phyloP scores from a whole-genome alignment of 2,329 filamentous ascomycete genomes.

The Fusarium odoratissimum region DNA sequence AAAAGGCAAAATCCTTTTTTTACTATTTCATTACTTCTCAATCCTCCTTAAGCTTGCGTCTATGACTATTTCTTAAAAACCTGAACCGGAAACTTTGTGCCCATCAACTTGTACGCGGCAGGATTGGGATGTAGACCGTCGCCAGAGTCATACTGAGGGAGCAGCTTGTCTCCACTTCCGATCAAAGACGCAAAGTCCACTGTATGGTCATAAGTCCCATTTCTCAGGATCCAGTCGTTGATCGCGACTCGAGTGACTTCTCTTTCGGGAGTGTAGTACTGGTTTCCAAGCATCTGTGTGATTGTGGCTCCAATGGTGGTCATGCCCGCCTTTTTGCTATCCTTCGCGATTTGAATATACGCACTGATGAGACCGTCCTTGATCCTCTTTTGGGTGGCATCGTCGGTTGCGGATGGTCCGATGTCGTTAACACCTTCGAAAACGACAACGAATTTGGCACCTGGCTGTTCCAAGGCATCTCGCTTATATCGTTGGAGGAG shows the following conservation, averaged over 20 bases:
- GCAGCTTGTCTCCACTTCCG: constrained; percentile 19
- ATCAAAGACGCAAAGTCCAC: constrained; percentile 29
- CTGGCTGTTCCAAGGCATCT: constrained; percentile 20
- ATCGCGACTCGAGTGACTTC: constrained; percentile 13
- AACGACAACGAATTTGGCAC: constrained; percentile 16
- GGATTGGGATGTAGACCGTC: constrained; percentile 33
- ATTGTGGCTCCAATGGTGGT: constrained; percentile 22
- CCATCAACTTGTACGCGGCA: constrained; percentile 20
- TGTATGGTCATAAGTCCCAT: constrained; percentile 16
- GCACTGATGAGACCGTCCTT: constrained; percentile 2
- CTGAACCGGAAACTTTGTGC: constrained; percentile 6
- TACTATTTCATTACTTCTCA: fast-evolving
- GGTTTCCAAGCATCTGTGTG: constrained; percentile 23
- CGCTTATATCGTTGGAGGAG: constrained; percentile 29
- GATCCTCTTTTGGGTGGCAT: constrained; percentile 7
- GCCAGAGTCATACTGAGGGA: constrained; percentile 21
- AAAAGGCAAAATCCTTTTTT: neutral
- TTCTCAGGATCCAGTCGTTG: constrained; percentile 30
- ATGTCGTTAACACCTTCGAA: constrained; percentile 31
- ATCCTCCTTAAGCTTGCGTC: fast-evolving
- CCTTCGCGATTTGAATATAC: constrained; percentile 2
- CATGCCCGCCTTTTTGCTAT: constrained; percentile 1
- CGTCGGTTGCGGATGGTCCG: constrained; percentile 13
- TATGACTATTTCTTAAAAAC: neutral
- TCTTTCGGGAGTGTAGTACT: constrained; percentile 14